A percentile compares a stretch with the other conserved stretches of the same genome.
These are phyloP conservation scores for Herpetospermum pedunculosum DNA, from an alignment of 306 rosid genomes.

Conservation along the genomic window DNA sequence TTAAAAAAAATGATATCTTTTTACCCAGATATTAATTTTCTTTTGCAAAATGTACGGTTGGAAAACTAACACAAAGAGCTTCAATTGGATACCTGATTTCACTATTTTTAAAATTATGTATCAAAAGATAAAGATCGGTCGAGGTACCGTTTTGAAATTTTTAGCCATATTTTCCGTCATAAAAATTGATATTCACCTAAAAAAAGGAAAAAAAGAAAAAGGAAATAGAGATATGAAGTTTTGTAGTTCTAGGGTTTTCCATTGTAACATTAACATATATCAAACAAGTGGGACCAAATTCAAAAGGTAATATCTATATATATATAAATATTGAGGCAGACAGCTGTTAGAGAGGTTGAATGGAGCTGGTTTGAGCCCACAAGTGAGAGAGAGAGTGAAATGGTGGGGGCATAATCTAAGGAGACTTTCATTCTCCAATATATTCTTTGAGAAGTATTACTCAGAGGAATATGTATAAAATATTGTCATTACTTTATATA, in stretches of 20 bases:
- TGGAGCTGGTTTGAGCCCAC: constrained; percentile 20
- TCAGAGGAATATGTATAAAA: background rate
- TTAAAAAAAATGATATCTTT: too few species aligned
- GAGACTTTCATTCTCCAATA: constrained; percentile 65
- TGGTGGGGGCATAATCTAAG: constrained; percentile 47
- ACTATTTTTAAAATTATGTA: too few species aligned
- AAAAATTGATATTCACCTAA: too few species aligned
- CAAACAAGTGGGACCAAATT: constrained; percentile 35
- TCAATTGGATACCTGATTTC: too few species aligned
- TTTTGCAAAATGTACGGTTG: too few species aligned
- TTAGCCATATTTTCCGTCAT: too few species aligned
- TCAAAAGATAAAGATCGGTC: too few species aligned
- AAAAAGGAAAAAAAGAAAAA: background rate
- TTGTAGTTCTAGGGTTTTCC: constrained; percentile 23
- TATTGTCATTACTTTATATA: background rate
- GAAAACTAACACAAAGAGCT: too few species aligned
- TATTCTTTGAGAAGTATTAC: constrained; percentile 24
- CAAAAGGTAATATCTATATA: constrained; percentile 21
- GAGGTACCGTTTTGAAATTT: too few species aligned
- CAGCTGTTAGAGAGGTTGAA: constrained; percentile 39
- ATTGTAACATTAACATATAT: constrained; percentile 17
- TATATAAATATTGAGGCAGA: constrained; percentile 19
- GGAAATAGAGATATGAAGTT: background rate
- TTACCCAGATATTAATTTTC: too few species aligned
- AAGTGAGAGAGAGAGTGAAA: constrained; percentile 31